Percentiles rank a stretch among this genome's conserved stretches.
Conservation (phyloP, 495 filamentous ascomycete species). For the Xylaria cubensis region DNA sequence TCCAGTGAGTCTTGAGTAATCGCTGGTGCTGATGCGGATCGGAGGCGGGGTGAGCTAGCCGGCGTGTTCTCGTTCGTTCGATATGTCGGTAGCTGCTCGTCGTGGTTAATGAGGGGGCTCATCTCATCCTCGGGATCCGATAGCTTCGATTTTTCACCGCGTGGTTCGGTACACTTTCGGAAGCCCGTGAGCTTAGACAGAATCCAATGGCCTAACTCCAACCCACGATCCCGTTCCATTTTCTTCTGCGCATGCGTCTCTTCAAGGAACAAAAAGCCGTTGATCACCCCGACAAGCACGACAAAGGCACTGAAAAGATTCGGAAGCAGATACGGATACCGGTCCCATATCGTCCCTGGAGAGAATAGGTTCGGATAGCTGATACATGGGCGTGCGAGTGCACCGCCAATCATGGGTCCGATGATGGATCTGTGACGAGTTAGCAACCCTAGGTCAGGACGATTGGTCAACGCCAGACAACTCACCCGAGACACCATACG, state of each 20-base stretch:
- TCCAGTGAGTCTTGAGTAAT: slow-evolving; percentile 40
- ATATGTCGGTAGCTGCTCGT: slow-evolving; percentile 67
- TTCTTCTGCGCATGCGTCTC: slow-evolving; percentile 92
- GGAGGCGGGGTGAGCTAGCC: slow-evolving; percentile 56
- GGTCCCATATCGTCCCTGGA: slow-evolving; percentile 77
- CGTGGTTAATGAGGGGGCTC: slow-evolving; percentile 58
- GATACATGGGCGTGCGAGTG: slow-evolving; percentile 82
- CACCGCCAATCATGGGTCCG: slow-evolving; percentile 88
- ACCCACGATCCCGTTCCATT: slow-evolving; percentile 73
- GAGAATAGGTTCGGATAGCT: slow-evolving; percentile 80
- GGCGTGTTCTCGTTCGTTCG: slow-evolving; percentile 66
- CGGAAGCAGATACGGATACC: slow-evolving; percentile 89
- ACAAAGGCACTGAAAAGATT: slow-evolving; percentile 88
- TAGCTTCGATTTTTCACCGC: slow-evolving; percentile 36
- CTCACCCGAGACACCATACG: slow-evolving; percentile 82
- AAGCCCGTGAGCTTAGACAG: slow-evolving; percentile 55
- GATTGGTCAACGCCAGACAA: too few relatives aligned
- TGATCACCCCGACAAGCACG: slow-evolving; percentile 75
- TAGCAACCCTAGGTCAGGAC: too few relatives aligned
- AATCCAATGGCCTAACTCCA: slow-evolving; percentile 79
- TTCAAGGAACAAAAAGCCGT: slow-evolving; percentile 90
- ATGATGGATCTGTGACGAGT: slow-evolving; percentile 63
- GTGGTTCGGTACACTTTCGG: slow-evolving; percentile 38
- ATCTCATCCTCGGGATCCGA: slow-evolving; percentile 51
- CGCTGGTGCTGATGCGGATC: slow-evolving; percentile 39